These are phyloP conservation scores for Thinopyrum elongatum DNA, from an alignment of 176 grass and related monocot genomes.

Conservation along the genomic window DNA sequence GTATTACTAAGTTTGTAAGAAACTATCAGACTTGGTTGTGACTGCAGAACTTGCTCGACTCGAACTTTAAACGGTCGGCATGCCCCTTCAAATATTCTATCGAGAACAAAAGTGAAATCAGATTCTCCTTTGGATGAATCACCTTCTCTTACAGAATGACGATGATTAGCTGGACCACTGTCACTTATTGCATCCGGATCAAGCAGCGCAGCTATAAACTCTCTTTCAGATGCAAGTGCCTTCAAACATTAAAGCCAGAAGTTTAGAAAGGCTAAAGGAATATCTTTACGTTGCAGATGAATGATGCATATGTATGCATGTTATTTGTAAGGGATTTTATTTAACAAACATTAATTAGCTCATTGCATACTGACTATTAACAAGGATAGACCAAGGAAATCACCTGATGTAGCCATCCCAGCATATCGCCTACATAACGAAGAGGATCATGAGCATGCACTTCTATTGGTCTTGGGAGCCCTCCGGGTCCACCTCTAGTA, in stretches of 20 bases:
- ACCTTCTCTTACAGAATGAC: slow-evolving; percentile 56
- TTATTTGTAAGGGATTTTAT: not conserved
- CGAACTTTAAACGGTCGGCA: slow-evolving; percentile 97
- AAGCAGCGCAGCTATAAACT: slow-evolving; percentile 79
- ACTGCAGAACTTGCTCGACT: slow-evolving; percentile 98
- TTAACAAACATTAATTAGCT: not conserved
- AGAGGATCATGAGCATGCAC: slow-evolving; percentile 99
- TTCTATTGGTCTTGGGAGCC: slow-evolving; percentile 94
- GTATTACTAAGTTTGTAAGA: slow-evolving; percentile 95
- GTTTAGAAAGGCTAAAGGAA: slow-evolving; percentile 11
- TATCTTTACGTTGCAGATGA: slow-evolving; percentile 1
- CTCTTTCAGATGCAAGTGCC: slow-evolving; percentile 97
- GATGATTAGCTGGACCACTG: slow-evolving; percentile 49
- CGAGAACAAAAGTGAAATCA: slow-evolving; percentile 78
- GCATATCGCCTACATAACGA: slow-evolving; percentile 96
- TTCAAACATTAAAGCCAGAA: slow-evolving; percentile 35
- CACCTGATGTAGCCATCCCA: slow-evolving; percentile 99
- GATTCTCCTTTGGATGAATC: slow-evolving; percentile 62
- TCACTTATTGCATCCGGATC: slow-evolving; percentile 73
- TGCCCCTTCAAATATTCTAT: slow-evolving; percentile 99
- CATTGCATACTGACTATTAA: not conserved
- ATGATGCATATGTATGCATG: not conserved
- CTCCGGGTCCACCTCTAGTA: slow-evolving; percentile 94
- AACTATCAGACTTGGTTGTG: slow-evolving; percentile 82
- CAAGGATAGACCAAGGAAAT: slow-evolving; percentile 27